Evolutionary conservation across 2,329 filamentous ascomycete species (phyloP).

Genomic region (Aciculosporium take): DNA sequence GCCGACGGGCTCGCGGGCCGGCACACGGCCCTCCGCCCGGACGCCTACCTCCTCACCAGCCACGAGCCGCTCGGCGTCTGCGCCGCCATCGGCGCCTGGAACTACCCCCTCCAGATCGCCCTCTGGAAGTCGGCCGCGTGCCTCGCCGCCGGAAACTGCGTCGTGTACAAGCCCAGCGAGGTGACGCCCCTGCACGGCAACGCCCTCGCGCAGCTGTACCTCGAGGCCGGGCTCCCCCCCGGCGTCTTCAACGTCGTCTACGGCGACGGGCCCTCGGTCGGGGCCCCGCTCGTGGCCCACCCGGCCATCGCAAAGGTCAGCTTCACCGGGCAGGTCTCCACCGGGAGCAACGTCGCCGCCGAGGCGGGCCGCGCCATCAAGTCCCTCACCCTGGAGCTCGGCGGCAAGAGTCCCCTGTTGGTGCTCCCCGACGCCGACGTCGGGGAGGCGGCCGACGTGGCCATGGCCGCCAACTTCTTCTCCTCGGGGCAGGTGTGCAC

Average conservation of each 20-base stretch:
- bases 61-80: constrained; percentile 75
- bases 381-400: constrained; percentile 83
- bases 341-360: constrained; percentile 67
- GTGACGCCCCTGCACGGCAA: constrained; percentile 74
- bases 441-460: constrained; percentile 70
- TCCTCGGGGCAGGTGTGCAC: constrained; percentile 86
- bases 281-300: constrained; percentile 60
- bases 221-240: constrained; percentile 62
- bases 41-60: constrained; percentile 70
- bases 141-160: constrained; percentile 73
- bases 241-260: constrained; percentile 84
- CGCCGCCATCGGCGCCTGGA: constrained; percentile 80
- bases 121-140: constrained; percentile 83
- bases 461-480: constrained; percentile 92
- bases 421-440: constrained; percentile 68
- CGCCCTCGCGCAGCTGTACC: constrained; percentile 60
- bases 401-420: constrained; percentile 71
- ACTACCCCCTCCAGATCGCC: constrained; percentile 83
- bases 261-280: constrained; percentile 57
- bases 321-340: constrained; percentile 78
- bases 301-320: constrained; percentile 67
- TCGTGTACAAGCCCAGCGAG: constrained; percentile 85
- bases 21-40: constrained; percentile 56
- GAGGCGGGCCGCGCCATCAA: constrained; percentile 69
- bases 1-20: constrained; percentile 72